A percentile compares a stretch with the other conserved stretches of the same genome.
Evolutionary conservation across 2,329 filamentous ascomycete genomes (phyloP).

Genomic region (Cadophora sp.): DNA sequence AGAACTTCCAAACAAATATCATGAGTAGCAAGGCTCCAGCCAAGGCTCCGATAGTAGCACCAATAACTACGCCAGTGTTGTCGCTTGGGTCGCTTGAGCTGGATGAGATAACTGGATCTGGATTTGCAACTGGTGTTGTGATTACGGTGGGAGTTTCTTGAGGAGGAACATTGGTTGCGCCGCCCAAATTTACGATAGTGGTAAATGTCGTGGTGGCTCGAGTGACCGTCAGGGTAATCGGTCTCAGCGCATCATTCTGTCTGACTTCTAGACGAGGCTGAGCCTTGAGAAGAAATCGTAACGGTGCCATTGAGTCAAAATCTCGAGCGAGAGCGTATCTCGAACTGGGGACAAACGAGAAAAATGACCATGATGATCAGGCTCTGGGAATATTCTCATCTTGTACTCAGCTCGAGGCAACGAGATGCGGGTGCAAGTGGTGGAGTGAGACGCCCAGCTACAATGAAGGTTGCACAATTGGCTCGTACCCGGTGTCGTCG

Average conservation of each 20-base stretch:
- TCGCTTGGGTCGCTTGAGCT: constrained; percentile 17
- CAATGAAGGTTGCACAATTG: constrained; percentile 3
- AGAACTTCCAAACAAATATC: constrained; percentile 19
- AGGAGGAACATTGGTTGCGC: constrained; percentile 11
- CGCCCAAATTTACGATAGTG: constrained; percentile 22
- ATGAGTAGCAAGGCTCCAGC: constrained; percentile 45
- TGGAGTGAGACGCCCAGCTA: constrained; percentile 13
- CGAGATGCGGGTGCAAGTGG: constrained; percentile 5
- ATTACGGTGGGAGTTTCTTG: neutral
- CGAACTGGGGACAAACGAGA: neutral
- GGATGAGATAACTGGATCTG: neutral
- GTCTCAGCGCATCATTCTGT: constrained; percentile 17
- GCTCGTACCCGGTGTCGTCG: constrained; percentile 5
- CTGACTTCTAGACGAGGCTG: constrained; percentile 20
- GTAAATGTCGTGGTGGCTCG: constrained; percentile 25
- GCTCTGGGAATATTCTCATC: constrained; percentile 7
- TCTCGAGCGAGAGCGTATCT: neutral
- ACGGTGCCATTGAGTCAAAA: constrained; percentile 8
- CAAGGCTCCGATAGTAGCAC: constrained; percentile 37
- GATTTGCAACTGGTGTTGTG: neutral
- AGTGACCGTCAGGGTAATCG: constrained; percentile 25
- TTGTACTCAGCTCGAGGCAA: constrained; percentile 13
- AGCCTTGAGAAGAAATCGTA: neutral
- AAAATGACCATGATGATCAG: neutral
- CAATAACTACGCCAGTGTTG: constrained; percentile 22